Conservation (phyloP, 768 basidiomycete genomes). For the Fomitopsis serialis region DNA sequence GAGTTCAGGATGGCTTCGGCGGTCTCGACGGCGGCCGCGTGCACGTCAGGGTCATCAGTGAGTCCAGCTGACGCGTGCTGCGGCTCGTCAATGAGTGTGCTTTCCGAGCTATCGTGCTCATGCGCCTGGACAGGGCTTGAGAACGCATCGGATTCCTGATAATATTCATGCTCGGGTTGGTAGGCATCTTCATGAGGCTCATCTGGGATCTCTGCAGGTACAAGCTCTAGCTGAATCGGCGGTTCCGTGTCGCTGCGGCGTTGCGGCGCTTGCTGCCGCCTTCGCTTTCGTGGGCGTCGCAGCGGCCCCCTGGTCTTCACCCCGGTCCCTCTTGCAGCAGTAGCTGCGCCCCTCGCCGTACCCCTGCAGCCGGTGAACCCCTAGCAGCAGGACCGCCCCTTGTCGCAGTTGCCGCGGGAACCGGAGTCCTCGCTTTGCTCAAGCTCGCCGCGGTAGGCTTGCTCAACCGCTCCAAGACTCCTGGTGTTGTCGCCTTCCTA, state of each 20-base stretch:
- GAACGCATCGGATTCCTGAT: slow-evolving; percentile 18
- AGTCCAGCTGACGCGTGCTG: slow-evolving; percentile 6
- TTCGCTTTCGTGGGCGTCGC: slow-evolving; percentile 1
- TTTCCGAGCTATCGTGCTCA: slow-evolving; percentile 14
- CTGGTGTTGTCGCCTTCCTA: slow-evolving; percentile 52
- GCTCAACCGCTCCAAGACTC: slow-evolving; percentile 60
- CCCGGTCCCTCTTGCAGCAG: slow-evolving; percentile 4
- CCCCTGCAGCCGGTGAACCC: slow-evolving; percentile 17
- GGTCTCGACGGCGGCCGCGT: slow-evolving; percentile 9
- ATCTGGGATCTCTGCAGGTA: slow-evolving; percentile 17
- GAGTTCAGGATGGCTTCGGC: slow-evolving; percentile 1
- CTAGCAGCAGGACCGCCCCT: slow-evolving; percentile 24
- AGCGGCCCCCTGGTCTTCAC: slow-evolving; percentile 12
- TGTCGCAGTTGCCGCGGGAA: slow-evolving; percentile 3
- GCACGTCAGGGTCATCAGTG: slow-evolving; percentile 19
- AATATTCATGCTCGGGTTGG: slow-evolving; percentile 7
- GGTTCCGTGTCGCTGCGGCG: slow-evolving; percentile 18
- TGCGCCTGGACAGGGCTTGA: slow-evolving; percentile 12
- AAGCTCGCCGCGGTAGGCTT: slow-evolving; percentile 81
- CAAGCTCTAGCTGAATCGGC: slow-evolving; percentile 15
- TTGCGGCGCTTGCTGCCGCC: slow-evolving; percentile 12
- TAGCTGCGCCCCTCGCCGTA: slow-evolving; percentile 3
- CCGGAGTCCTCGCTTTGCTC: slow-evolving; percentile 45
- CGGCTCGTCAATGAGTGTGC: slow-evolving; percentile 14
- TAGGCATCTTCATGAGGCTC: slow-evolving; percentile 7